Conservation (phyloP, 805 yeast species). For the Wickerhamiella galacta region DNA sequence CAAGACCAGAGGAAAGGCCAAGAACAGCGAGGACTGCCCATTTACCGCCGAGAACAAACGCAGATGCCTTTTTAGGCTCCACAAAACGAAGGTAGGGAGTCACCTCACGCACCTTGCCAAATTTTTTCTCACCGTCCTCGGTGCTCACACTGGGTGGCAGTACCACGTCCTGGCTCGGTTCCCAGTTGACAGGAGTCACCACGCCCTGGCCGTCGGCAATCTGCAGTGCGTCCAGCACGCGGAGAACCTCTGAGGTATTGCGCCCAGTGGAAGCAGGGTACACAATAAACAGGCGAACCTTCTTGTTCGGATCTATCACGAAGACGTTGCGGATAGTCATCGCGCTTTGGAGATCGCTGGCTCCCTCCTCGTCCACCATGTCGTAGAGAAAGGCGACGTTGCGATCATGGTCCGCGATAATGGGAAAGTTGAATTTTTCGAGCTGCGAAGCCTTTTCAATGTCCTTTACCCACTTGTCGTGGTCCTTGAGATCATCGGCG, state of each 20-base stretch:
- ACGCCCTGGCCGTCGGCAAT: constrained; percentile 56
- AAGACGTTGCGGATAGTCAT: constrained; percentile 86
- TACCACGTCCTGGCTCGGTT: constrained; percentile 76
- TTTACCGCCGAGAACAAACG: too few species aligned
- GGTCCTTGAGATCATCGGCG: constrained; percentile 67
- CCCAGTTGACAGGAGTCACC: constrained; percentile 89
- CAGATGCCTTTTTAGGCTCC: too few species aligned
- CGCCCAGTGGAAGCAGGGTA: constrained; percentile 93
- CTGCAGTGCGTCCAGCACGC: constrained; percentile 81
- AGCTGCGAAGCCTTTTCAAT: constrained; percentile 63
- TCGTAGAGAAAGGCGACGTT: constrained; percentile 72
- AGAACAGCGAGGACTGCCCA: too few species aligned
- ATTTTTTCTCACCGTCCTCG: constrained; percentile 63
- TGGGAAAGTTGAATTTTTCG: constrained; percentile 71
- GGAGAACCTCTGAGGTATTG: constrained; percentile 80
- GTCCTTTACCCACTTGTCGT: constrained; percentile 77
- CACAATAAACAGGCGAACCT: constrained; percentile 67
- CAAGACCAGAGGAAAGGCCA: too few species aligned
- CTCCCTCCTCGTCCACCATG: constrained; percentile 77
- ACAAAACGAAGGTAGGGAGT: constrained; percentile 82
- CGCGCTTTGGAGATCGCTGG: constrained; percentile 59
- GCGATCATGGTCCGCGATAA: constrained; percentile 74
- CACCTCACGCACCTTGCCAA: constrained; percentile 70
- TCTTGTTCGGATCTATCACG: constrained; percentile 79
- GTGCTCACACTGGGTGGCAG: constrained; percentile 75